Evolutionary conservation across 208 protist genomes (phyloP).

Genomic region (Crithidia fasciculata): DNA sequence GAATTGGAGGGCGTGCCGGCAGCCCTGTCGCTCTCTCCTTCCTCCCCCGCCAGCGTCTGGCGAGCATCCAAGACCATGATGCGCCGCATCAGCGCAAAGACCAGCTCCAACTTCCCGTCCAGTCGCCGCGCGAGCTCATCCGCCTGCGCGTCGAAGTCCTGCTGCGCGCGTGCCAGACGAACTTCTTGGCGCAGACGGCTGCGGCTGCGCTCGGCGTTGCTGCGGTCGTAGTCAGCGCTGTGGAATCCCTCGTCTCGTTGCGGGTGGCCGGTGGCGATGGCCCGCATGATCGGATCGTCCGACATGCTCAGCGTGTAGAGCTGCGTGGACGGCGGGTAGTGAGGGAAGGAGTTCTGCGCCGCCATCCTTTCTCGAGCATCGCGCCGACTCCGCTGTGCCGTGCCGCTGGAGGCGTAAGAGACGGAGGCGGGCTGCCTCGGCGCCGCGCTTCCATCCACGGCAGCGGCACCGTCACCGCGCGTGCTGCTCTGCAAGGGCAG

Average conservation of each 20-base stretch:
- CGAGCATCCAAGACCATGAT: conserved; percentile 35
- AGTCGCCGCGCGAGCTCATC: conserved; percentile 16
- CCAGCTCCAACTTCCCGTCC: conserved; percentile 23
- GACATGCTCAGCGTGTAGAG: conserved; percentile 1
- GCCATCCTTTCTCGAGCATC: not conserved
- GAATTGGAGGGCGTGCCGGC: not conserved
- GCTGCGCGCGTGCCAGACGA: conserved; percentile 25
- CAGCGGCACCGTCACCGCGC: too few species aligned
- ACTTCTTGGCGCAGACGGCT: conserved; percentile 27
- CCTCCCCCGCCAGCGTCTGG: not conserved
- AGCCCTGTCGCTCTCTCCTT: not conserved
- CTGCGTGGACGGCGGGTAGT: too few species aligned
- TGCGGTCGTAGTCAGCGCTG: not conserved
- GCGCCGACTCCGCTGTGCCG: not conserved
- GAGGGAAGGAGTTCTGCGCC: not conserved
- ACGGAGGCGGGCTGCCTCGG: not conserved
- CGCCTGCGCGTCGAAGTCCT: conserved; percentile 24
- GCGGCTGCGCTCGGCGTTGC: not conserved
- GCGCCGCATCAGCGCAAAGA: conserved; percentile 33
- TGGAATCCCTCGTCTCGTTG: not conserved
- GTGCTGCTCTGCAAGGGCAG: not conserved
- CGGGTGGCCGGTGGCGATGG: conserved; percentile 9
- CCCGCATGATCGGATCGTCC: conserved; percentile 11
- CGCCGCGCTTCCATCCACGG: not conserved
- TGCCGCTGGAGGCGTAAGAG: not conserved